A percentile compares a stretch with the other conserved stretches of the same genome.
phyloP scores from a whole-genome alignment of 495 filamentous ascomycete genomes.

The Extremus antarcticus region DNA sequence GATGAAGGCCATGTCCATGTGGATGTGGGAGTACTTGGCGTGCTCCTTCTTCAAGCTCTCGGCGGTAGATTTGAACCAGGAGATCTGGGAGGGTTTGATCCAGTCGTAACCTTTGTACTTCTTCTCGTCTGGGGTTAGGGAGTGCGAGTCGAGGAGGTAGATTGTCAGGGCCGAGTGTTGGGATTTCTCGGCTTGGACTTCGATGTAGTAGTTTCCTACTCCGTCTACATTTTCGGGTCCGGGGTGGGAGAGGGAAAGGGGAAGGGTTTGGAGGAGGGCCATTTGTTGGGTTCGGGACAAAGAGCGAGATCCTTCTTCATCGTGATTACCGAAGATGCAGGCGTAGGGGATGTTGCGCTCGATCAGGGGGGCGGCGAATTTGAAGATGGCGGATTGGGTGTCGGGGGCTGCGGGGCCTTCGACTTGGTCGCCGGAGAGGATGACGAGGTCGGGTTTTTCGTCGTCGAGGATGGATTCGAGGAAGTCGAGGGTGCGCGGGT shows the following conservation, averaged over 20 bases:
- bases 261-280: conserved; percentile 71
- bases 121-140: conserved; percentile 81
- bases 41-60: conserved; percentile 57
- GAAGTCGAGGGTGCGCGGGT: conserved; percentile 85
- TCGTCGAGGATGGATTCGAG: conserved; percentile 70
- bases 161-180: conserved; percentile 83
- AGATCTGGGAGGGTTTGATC: conserved; percentile 86
- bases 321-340: conserved; percentile 93
- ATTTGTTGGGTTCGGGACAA: conserved; percentile 67
- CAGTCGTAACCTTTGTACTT: conserved; percentile 86
- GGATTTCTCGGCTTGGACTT: conserved; percentile 68
- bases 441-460: conserved; percentile 83
- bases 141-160: conserved; percentile 88
- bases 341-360: conserved; percentile 85
- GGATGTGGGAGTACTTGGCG: conserved; percentile 74
- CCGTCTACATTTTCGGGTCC: conserved; percentile 79
- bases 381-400: conserved; percentile 85
- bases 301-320: conserved; percentile 65
- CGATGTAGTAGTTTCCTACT: conserved; percentile 88
- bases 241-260: conserved; percentile 73
- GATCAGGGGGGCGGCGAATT: conserved; percentile 77
- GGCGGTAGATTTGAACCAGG: conserved; percentile 79
- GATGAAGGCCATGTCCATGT: conserved; percentile 94
- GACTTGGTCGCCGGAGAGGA: conserved; percentile 86
- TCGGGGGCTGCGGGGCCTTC: conserved; percentile 89